Evolutionary conservation across 148 eudicot species (phyloP).

Genomic region (Silene uniflora): DNA sequence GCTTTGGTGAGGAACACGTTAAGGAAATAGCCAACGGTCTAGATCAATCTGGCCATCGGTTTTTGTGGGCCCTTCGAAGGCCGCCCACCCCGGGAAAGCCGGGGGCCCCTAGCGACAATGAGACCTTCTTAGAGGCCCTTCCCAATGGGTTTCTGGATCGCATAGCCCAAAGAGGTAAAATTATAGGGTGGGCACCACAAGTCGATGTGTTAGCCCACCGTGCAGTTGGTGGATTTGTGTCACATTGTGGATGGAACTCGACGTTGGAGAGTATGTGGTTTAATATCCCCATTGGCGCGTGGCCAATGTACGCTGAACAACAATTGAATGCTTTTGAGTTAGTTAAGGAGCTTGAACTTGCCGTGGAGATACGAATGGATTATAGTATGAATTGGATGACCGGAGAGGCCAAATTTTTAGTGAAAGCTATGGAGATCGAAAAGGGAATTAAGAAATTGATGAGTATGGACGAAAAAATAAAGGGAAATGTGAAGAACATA

Average conservation of each 20-base stretch:
- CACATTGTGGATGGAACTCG: constrained; percentile 38
- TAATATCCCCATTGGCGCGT: constrained; percentile 20
- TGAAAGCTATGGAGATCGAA: constrained; percentile 28
- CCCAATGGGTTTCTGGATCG: constrained; percentile 32
- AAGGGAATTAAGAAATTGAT: constrained; percentile 22
- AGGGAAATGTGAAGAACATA: constrained; percentile 20
- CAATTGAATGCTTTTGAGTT: constrained; percentile 27
- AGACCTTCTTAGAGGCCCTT: constrained; percentile 18
- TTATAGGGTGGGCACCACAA: constrained; percentile 37
- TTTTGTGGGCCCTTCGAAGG: constrained; percentile 35
- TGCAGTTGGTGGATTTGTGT: constrained; percentile 28
- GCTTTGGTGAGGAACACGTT: constrained; percentile 35
- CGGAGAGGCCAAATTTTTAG: neutral
- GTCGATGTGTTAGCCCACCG: constrained; percentile 18
- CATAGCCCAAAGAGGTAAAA: constrained; percentile 17
- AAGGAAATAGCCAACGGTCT: constrained; percentile 49
- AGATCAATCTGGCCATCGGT: constrained; percentile 36
- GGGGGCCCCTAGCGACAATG: neutral
- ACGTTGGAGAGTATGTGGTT: constrained; percentile 23
- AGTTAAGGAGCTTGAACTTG: constrained; percentile 24
- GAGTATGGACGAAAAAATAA: constrained; percentile 7
- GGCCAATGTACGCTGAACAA: constrained; percentile 31
- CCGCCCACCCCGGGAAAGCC: neutral
- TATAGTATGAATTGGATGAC: neutral
- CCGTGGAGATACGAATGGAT: constrained; percentile 29